phyloP scores from a whole-genome alignment of 495 filamentous ascomycete genomes.

The Barbatosphaeria neglecta region DNA sequence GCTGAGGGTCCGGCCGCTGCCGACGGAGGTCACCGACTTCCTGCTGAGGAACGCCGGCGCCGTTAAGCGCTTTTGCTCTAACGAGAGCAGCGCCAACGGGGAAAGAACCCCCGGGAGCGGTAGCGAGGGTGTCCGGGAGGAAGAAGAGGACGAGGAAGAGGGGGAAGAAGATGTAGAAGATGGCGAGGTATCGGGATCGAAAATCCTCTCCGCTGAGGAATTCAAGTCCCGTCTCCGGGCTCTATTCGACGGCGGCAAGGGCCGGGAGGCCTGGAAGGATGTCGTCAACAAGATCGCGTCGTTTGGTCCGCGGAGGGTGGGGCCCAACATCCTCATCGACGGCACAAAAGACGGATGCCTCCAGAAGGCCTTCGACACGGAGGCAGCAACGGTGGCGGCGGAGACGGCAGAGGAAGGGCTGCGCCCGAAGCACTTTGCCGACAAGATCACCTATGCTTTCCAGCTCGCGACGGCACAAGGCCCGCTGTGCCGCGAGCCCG shows the following conservation, averaged over 20 bases:
- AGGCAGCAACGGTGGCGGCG: conserved; percentile 15
- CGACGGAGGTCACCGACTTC: conserved; percentile 70
- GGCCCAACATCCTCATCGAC: conserved; percentile 87
- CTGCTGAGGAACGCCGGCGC: conserved; percentile 64
- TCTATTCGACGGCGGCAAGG: conserved; percentile 51
- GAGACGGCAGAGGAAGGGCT: conserved; percentile 37
- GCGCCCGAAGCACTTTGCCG: conserved; percentile 62
- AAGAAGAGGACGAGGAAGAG: conserved; percentile 34
- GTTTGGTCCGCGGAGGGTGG: conserved; percentile 77
- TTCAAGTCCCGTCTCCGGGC: conserved; percentile 61
- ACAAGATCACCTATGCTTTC: conserved; percentile 87
- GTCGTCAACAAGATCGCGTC: conserved; percentile 72
- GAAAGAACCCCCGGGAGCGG: too few relatives aligned
- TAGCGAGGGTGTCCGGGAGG: conserved; percentile 13
- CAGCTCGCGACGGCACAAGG: conserved; percentile 85
- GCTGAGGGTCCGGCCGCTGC: conserved; percentile 71
- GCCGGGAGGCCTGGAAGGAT: conserved; percentile 64
- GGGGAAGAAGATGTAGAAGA: conserved; percentile 42
- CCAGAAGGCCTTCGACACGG: conserved; percentile 55
- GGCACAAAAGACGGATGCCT: conserved; percentile 60
- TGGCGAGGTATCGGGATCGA: conserved; percentile 34
- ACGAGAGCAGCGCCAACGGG: conserved; percentile 35
- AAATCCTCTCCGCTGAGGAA: conserved; percentile 54
- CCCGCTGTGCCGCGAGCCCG: conserved; percentile 84
- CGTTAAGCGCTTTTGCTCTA: conserved; percentile 68